Base-by-base conservation (phyloP, 2,329 filamentous ascomycete species). In the Aspergillus tanneri region DNA sequence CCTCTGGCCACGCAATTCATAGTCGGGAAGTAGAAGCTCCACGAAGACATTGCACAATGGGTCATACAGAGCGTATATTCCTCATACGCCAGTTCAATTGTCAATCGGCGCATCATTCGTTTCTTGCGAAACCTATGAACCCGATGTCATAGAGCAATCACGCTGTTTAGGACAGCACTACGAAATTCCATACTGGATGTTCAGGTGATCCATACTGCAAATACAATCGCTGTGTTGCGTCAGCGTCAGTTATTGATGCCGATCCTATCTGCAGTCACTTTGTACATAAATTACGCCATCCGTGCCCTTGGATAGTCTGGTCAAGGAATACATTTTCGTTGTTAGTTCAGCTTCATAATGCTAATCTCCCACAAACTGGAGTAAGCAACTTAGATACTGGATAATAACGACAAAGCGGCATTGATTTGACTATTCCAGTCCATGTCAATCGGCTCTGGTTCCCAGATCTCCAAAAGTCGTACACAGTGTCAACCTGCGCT, bases 401-500 rank as follows among this genome's bases (percentile, higher is more conserved):
- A 32, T 43, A 21, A n/a, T 18, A 19, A 11, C n/a, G 14, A n/a
- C n/a, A n/a, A n/a, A n/a, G n/a, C n/a, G n/a, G n/a, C n/a, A n/a
- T n/a, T n/a, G n/a, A n/a, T n/a, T n/a, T n/a, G n/a, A n/a, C n/a
- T n/a, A n/a, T n/a, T 58, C 65, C 60, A 70, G 9, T 65, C 65
- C 52, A 65, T 63, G 27, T 70, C 66, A 52, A 80, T 79, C 0
- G 72, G 72, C 46, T 71, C 66, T 46, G 82, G 7, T 73, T 53
- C 0, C 78, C 79, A 18, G 70, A 68, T 0, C 79, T 78, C 46
- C 72, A 72, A 56, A 78, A 82, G 10, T 64, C 68, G 61, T 80
- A 73, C 41, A 75, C 36, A 36, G 81, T 72, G 47, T 75, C 64
- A 10, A 77, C 80, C 61, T 83, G 78, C 59, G 83, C 78, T 27